Conservation (phyloP, 331 rosid species). For the Malus hybrid region DNA sequence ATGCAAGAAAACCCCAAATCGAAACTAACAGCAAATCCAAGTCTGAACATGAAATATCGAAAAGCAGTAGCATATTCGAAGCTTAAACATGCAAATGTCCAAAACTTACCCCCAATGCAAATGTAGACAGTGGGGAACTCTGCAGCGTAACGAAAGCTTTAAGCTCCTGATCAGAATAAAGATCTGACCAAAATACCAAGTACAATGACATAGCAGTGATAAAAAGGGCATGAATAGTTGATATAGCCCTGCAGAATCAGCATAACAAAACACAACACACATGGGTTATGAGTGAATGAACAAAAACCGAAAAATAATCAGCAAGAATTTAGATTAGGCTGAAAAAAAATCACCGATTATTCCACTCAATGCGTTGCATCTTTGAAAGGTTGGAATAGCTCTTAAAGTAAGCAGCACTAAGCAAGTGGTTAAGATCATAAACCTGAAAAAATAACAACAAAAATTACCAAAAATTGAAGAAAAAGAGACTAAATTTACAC, state of each 20-base stretch:
- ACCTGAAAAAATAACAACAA: conserved; percentile 33
- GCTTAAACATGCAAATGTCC: not conserved
- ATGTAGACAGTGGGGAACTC: conserved; percentile 56
- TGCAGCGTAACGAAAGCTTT: conserved; percentile 40
- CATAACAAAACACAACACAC: not conserved
- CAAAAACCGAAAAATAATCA: not conserved
- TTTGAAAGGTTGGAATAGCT: conserved; percentile 72
- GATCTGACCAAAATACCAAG: conserved; percentile 70
- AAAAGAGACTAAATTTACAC: not conserved
- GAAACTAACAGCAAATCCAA: not conserved
- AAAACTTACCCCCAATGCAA: conserved; percentile 74
- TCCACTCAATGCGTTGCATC: conserved; percentile 79
- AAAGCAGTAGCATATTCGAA: not conserved
- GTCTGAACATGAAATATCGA: not conserved
- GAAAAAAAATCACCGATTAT: conserved; percentile 51
- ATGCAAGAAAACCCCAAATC: not conserved
- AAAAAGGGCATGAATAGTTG: conserved; percentile 83
- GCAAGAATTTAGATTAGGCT: conserved; percentile 14
- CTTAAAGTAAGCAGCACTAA: conserved; percentile 67
- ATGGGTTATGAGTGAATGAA: not conserved
- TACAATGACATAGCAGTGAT: conserved; percentile 69
- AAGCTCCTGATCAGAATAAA: conserved; percentile 49
- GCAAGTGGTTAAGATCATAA: conserved; percentile 59
- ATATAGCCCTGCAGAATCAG: conserved; percentile 59
- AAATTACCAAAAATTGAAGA: conserved; percentile 1